Conservation (phyloP, 2,329 filamentous ascomycete species). For the Xylariaceae sp. region DNA sequence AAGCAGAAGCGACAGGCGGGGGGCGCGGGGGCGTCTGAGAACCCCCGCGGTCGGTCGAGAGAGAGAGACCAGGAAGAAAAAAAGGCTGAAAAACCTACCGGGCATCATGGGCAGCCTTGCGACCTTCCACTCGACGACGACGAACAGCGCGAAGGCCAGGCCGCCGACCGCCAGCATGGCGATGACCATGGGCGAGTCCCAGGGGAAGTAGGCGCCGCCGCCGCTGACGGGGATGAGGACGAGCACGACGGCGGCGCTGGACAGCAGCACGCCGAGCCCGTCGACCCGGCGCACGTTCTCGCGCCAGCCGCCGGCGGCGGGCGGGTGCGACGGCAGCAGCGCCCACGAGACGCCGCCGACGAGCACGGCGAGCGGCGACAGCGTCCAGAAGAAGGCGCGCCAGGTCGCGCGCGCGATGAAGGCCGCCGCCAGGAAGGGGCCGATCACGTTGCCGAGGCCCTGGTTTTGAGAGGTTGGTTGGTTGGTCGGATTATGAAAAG, state of each 20-base stretch:
- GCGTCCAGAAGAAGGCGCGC: conserved; percentile 34
- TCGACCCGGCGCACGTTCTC: conserved; percentile 50
- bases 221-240: conserved; percentile 57
- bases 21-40: no score
- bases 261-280: conserved; percentile 47
- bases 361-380: conserved; percentile 41
- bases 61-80: no score
- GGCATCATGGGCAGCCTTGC: conserved; percentile 52
- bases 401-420: conserved; percentile 17
- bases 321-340: conserved; percentile 44
- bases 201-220: conserved; percentile 45
- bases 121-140: conserved; percentile 48
- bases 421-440: conserved; percentile 20
- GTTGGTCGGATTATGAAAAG: no score
- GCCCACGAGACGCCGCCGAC: conserved; percentile 38
- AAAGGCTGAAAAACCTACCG: conserved; percentile 24
- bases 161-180: conserved; percentile 47
- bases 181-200: conserved; percentile 50
- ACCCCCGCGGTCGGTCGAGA: no score
- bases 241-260: conserved; percentile 49
- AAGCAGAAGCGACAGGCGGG: no score
- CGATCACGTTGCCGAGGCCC: conserved; percentile 17
- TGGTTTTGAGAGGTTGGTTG: no score
- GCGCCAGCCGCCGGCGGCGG: conserved; percentile 32
- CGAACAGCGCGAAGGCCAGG: conserved; percentile 38